A percentile compares a stretch with the other conserved stretches of the same genome.
phyloP scores from a whole-genome alignment of 345 rosid species.

The Eucalyptus tenuipes region DNA sequence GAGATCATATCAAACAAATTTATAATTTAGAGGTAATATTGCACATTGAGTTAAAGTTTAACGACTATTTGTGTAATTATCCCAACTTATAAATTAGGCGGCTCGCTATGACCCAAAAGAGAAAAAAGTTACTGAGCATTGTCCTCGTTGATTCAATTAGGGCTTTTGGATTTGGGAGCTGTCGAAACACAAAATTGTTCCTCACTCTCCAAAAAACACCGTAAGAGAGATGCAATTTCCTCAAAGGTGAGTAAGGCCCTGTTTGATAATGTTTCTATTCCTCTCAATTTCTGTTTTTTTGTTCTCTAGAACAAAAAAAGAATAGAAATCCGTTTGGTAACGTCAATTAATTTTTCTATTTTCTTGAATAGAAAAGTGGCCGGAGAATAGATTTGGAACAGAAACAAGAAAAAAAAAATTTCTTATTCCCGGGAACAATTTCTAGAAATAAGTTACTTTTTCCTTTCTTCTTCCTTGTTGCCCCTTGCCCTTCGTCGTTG shows the following conservation, averaged over 20 bases:
- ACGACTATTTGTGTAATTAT: not conserved
- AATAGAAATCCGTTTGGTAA: too few relatives aligned
- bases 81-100: not conserved
- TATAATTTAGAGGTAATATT: rapidly evolving
- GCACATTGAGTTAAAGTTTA: not conserved
- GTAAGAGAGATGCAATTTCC: not conserved
- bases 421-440: rapidly evolving
- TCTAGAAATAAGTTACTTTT: too few relatives aligned
- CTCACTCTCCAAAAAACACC: not conserved
- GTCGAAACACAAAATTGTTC: not conserved
- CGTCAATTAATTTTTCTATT: too few relatives aligned
- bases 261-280: too few relatives aligned
- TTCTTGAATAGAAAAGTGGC: too few relatives aligned
- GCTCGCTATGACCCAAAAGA: not conserved
- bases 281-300: too few relatives aligned
- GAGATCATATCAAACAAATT: rapidly evolving
- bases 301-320: too few relatives aligned
- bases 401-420: too few relatives aligned
- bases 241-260: rapidly evolving
- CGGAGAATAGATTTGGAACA: too few relatives aligned
- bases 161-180: not conserved
- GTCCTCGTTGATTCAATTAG: not conserved
- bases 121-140: too few relatives aligned
- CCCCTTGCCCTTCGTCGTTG: too few relatives aligned
- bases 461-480: too few relatives aligned